Conservation (phyloP, 257 asterid genomes). For the Primulina tabacum region DNA sequence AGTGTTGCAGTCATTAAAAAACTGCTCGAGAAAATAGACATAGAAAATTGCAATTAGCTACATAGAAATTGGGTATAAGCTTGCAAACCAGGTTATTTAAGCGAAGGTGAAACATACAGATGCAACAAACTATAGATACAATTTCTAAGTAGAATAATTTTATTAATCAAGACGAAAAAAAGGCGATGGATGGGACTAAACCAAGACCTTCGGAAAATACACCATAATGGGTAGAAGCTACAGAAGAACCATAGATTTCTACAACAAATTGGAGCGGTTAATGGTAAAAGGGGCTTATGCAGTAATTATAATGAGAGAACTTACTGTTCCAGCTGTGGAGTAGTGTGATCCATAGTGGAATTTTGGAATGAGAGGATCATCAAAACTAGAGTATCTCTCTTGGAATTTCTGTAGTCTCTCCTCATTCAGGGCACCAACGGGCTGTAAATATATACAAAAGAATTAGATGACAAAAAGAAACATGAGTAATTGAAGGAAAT, state of each 20-base stretch:
- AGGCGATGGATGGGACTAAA: conserved; percentile 6
- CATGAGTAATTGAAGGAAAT: conserved; percentile 17
- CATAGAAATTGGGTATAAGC: conserved; percentile 8
- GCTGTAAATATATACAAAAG: conserved; percentile 48
- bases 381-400: conserved; percentile 93
- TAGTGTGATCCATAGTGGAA: conserved; percentile 98
- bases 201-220: not conserved
- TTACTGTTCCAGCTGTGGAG: conserved; percentile 97
- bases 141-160: no score
- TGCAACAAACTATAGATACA: conserved; percentile 9
- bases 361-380: conserved; percentile 93
- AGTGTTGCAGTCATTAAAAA: not conserved
- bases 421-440: conserved; percentile 88
- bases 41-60: conserved; percentile 16
- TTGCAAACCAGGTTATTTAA: conserved; percentile 17
- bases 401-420: conserved; percentile 80
- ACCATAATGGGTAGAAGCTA: not conserved
- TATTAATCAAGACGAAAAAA: not conserved
- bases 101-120: conserved; percentile 11
- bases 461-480: conserved; percentile 28
- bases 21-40: conserved; percentile 11
- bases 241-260: conserved; percentile 1
- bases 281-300: conserved; percentile 13
- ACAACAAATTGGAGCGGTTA: not conserved
- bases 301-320: conserved; percentile 27